Evolutionary conservation across 164 flowering plant genomes (phyloP).

Genomic region (Cinnamomum chago): DNA sequence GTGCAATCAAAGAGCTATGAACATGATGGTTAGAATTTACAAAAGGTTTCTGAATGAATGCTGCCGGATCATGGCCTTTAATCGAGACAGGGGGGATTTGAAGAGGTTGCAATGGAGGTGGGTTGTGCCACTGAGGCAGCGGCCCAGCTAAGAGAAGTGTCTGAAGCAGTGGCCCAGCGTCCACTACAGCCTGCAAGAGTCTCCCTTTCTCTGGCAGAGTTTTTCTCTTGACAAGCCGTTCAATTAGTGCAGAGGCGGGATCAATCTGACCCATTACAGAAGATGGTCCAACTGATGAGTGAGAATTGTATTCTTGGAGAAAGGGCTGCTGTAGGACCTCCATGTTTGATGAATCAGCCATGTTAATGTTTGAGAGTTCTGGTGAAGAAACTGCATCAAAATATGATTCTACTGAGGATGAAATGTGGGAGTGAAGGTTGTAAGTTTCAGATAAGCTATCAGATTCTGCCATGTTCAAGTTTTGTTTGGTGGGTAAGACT

Average conservation of each 20-base stretch:
- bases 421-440: constrained; percentile 36
- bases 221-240: constrained; percentile 37
- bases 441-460: constrained; percentile 46
- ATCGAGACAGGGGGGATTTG: constrained; percentile 44
- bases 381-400: constrained; percentile 55
- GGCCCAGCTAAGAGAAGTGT: constrained; percentile 77
- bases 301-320: constrained; percentile 15
- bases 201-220: constrained; percentile 64
- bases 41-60: constrained; percentile 10
- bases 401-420: constrained; percentile 57
- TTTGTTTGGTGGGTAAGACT: constrained; percentile 25
- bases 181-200: constrained; percentile 65
- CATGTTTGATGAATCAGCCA: constrained; percentile 20
- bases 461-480: constrained; percentile 56
- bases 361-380: constrained; percentile 34
- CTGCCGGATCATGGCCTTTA: constrained; percentile 21
- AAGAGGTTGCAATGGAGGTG: constrained; percentile 48
- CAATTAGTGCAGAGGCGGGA: constrained; percentile 32
- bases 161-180: constrained; percentile 74
- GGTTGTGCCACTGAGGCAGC: constrained; percentile 69
- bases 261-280: constrained; percentile 15
- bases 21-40: neutral
- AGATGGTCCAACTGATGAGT: constrained; percentile 6
- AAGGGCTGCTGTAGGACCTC: constrained; percentile 18
- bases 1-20: constrained; percentile 11